phyloP scores from a whole-genome alignment of 768 basidiomycete species.

The Boletus rex-veris region DNA sequence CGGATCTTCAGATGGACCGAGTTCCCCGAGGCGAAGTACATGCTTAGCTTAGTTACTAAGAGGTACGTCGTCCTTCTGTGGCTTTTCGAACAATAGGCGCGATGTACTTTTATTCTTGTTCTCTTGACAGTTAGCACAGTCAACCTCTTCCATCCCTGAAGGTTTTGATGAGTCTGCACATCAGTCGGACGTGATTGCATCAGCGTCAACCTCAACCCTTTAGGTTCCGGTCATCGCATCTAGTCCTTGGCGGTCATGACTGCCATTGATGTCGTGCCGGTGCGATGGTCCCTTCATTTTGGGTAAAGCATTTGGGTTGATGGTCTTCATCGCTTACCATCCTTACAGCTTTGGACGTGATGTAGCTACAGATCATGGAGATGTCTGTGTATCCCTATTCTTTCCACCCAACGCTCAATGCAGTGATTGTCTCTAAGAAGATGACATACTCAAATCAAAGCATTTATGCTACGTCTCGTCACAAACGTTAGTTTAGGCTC shows the following conservation, averaged over 20 bases:
- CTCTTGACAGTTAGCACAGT: background rate
- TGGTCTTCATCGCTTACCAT: background rate
- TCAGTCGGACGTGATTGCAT: background rate
- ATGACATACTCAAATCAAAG: no score
- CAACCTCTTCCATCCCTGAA: background rate
- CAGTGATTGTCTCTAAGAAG: no score
- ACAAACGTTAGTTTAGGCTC: background rate
- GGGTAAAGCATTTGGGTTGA: background rate
- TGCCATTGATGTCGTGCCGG: background rate
- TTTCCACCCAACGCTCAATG: no score
- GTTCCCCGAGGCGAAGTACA: background rate
- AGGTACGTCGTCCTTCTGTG: no score
- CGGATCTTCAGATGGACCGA: background rate
- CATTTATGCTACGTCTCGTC: background rate
- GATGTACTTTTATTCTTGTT: background rate
- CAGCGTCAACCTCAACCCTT: background rate
- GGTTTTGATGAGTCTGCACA: background rate
- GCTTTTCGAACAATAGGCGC: background rate
- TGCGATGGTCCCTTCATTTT: background rate
- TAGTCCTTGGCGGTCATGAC: background rate
- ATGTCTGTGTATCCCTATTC: no score
- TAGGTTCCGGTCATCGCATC: background rate
- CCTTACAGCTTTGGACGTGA: background rate
- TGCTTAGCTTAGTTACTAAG: no score
- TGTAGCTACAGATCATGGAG: no score